A percentile compares a stretch with the other conserved stretches of the same genome.
phyloP scores from a whole-genome alignment of 768 basidiomycete species.

The Serendipita indica region DNA sequence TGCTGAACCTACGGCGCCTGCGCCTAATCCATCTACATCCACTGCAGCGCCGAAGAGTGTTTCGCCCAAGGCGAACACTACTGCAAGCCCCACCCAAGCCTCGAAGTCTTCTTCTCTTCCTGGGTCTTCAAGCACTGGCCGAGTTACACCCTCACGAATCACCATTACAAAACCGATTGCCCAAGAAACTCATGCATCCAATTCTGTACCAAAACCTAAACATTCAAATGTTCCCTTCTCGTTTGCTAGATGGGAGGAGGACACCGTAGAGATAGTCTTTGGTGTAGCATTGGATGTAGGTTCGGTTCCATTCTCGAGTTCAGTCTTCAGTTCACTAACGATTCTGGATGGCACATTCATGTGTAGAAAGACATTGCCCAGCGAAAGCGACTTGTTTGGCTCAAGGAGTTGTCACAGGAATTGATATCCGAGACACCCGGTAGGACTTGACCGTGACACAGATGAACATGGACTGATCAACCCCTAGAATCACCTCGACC shows the following conservation, averaged over 20 bases:
- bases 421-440: conserved; percentile 38
- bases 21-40: conserved; percentile 26
- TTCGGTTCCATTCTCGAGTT: conserved; percentile 13
- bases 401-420: conserved; percentile 61
- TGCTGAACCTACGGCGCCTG: conserved; percentile 21
- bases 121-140: not conserved
- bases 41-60: conserved; percentile 21
- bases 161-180: conserved; percentile 13
- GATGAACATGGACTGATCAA: not conserved
- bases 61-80: not conserved
- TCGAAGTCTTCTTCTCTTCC: conserved; percentile 1
- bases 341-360: conserved; percentile 12
- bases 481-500: conserved; percentile 21
- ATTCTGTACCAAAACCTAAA: conserved; percentile 18
- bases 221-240: conserved; percentile 30
- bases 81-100: conserved; percentile 11
- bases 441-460: conserved; percentile 27
- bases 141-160: conserved; percentile 8
- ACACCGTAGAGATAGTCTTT: conserved; percentile 50
- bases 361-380: conserved; percentile 43
- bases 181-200: conserved; percentile 14
- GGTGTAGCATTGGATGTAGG: conserved; percentile 68
- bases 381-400: conserved; percentile 56
- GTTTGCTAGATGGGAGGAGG: conserved; percentile 56
- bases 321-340: not conserved